Evolutionary conservation across 139 green algal genomes (phyloP).

Genomic region (Nannochloris sp.): DNA sequence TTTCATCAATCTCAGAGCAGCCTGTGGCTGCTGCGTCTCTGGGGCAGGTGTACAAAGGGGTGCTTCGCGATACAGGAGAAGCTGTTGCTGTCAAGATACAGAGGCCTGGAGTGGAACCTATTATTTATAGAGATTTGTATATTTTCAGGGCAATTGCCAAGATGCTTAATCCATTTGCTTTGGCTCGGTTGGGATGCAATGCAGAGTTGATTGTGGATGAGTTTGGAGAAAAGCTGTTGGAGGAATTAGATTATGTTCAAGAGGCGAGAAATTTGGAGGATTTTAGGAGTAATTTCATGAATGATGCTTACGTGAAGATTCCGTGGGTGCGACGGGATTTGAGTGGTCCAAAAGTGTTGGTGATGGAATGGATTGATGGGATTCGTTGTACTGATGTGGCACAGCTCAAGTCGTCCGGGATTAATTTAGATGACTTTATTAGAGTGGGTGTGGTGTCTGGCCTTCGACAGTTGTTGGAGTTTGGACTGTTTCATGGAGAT

Average conservation of each 20-base stretch:
- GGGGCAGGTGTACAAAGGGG: conserved; percentile 86
- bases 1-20: conserved; percentile 74
- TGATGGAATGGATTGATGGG: conserved; percentile 99
- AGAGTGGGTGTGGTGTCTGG: conserved; percentile 81
- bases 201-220: conserved; percentile 97
- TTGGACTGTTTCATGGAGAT: conserved; percentile 98
- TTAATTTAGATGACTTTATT: conserved; percentile 86
- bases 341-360: conserved; percentile 54
- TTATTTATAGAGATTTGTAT: conserved; percentile 89
- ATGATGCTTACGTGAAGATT: conserved; percentile 94
- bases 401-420: conserved; percentile 44
- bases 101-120: conserved; percentile 82
- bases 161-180: conserved; percentile 34
- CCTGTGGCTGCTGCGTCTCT: conserved; percentile 88
- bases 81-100: conserved; percentile 93
- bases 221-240: conserved; percentile 98
- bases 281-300: conserved; percentile 85
- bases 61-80: conserved; percentile 77
- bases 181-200: conserved; percentile 83
- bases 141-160: conserved; percentile 80
- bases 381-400: conserved; percentile 79
- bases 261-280: conserved; percentile 93
- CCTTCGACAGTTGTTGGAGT: conserved; percentile 95
- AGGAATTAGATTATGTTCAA: conserved; percentile 97
- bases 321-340: conserved; percentile 81